phyloP scores from a whole-genome alignment of 83 land plant genomes.

The Isoetes engelmannii region DNA sequence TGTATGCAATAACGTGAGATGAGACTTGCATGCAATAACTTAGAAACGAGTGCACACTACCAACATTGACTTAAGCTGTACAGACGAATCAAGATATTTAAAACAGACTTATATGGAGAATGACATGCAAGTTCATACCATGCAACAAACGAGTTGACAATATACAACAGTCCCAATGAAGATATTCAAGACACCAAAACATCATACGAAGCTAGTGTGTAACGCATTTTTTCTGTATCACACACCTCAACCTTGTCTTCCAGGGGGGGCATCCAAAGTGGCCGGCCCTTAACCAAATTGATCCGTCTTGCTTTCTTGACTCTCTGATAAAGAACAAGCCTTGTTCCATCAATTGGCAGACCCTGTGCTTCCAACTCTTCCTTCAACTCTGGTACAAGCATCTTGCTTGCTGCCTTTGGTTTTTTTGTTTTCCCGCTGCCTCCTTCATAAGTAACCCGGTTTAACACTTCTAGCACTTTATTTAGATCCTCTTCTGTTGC shows the following conservation, averaged over 20 bases:
- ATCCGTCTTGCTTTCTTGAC: constrained; percentile 91
- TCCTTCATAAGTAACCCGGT: constrained; percentile 51
- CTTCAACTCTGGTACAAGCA: constrained; percentile 80
- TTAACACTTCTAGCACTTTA: constrained; percentile 53
- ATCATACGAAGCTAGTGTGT: background rate
- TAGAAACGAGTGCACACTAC: background rate
- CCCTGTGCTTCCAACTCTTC: constrained; percentile 96
- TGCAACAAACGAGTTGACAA: background rate
- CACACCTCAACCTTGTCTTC: constrained; percentile 65
- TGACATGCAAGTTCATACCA: background rate
- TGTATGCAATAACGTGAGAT: background rate
- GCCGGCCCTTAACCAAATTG: constrained; percentile 86
- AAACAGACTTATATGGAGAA: background rate
- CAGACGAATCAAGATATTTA: background rate
- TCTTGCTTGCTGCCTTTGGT: constrained; percentile 98
- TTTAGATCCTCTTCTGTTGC: constrained; percentile 56
- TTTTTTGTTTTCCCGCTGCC: constrained; percentile 43
- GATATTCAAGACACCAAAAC: background rate
- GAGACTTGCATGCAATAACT: too few species aligned
- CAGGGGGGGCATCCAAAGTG: constrained; percentile 89
- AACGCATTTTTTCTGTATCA: background rate
- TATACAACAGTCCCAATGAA: background rate
- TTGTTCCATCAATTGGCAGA: constrained; percentile 82
- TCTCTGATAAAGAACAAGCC: constrained; percentile 90
- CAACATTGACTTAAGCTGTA: background rate